These are phyloP conservation scores for Hawksworthiomyces lignivorus DNA, from an alignment of 2,329 filamentous ascomycete species.

Conservation along the genomic window DNA sequence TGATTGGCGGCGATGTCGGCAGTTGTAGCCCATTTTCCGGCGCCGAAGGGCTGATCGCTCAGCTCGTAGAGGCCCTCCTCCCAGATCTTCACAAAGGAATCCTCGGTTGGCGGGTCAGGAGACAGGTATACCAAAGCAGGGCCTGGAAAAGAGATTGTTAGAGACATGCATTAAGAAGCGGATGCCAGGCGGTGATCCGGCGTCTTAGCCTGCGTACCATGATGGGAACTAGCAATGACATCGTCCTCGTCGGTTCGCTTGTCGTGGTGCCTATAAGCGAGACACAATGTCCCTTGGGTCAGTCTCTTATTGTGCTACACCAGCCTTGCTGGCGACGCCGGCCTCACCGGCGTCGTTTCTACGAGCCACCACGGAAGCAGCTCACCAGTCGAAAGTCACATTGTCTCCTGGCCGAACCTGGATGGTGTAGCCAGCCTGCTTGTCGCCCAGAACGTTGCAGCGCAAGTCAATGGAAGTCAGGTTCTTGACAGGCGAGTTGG, in stretches of 20 bases:
- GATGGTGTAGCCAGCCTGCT: slow-evolving; percentile 26
- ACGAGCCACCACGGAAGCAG: neutral
- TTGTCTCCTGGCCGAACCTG: slow-evolving; percentile 26
- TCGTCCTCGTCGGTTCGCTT: slow-evolving; percentile 26
- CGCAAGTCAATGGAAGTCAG: slow-evolving; percentile 28
- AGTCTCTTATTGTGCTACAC: neutral
- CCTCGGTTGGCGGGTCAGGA: slow-evolving; percentile 26
- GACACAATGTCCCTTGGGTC: no score
- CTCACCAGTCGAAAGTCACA: slow-evolving; percentile 28
- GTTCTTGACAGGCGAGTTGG: slow-evolving; percentile 32
- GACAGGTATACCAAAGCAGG: slow-evolving; percentile 32
- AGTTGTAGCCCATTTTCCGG: slow-evolving; percentile 25
- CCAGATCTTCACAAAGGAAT: slow-evolving; percentile 32
- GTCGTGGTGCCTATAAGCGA: slow-evolving; percentile 28
- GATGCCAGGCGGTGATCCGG: no score
- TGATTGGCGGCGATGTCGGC: slow-evolving; percentile 18
- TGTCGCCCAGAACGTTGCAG: slow-evolving; percentile 32
- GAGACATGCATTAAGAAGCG: no score
- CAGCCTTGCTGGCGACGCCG: no score
- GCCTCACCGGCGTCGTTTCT: no score
- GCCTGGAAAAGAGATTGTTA: no score
- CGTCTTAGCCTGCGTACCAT: no score
- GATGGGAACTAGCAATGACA: slow-evolving; percentile 20
- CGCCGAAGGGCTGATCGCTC: slow-evolving; percentile 20
- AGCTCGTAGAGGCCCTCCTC: slow-evolving; percentile 27